Conservation (phyloP, 73 alveolate species). For the Stentor coeruleus region DNA sequence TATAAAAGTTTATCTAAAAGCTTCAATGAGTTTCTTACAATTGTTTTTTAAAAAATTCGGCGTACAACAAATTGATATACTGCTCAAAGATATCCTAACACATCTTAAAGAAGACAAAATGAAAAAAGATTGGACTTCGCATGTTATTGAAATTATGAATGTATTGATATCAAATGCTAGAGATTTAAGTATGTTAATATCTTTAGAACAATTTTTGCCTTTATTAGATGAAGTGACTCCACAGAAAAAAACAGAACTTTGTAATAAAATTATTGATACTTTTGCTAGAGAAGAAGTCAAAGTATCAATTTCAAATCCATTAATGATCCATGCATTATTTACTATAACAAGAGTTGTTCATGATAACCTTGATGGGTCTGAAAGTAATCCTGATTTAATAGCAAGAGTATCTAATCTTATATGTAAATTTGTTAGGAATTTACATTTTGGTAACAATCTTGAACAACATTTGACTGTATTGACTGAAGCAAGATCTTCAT, state of each 20-base stretch:
- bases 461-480: slow-evolving; percentile 77
- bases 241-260: slow-evolving; percentile 78
- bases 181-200: slow-evolving; percentile 54
- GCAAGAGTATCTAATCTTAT: slow-evolving; percentile 61
- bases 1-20: slow-evolving; percentile 43
- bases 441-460: slow-evolving; percentile 84
- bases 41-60: slow-evolving; percentile 58
- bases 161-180: slow-evolving; percentile 45
- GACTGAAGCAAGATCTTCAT: slow-evolving; percentile 88
- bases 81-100: slow-evolving; percentile 53
- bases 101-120: not conserved
- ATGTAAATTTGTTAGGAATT: slow-evolving; percentile 65
- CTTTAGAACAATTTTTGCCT: slow-evolving; percentile 72
- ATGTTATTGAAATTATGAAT: not conserved
- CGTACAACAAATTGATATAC: slow-evolving; percentile 40
- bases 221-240: slow-evolving; percentile 76
- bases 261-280: slow-evolving; percentile 79
- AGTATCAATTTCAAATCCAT: slow-evolving; percentile 62
- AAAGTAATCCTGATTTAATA: slow-evolving; percentile 16
- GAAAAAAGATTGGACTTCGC: not conserved
- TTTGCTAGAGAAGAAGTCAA: slow-evolving; percentile 64
- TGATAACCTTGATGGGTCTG: not conserved
- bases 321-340: slow-evolving; percentile 71
- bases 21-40: slow-evolving; percentile 47
- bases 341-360: slow-evolving; percentile 64